Evolutionary conservation across 805 yeast species (phyloP), one percentile per base, ranked within the genome.

Genomic region (Zygosaccharomyces pseudorouxii): DNA sequence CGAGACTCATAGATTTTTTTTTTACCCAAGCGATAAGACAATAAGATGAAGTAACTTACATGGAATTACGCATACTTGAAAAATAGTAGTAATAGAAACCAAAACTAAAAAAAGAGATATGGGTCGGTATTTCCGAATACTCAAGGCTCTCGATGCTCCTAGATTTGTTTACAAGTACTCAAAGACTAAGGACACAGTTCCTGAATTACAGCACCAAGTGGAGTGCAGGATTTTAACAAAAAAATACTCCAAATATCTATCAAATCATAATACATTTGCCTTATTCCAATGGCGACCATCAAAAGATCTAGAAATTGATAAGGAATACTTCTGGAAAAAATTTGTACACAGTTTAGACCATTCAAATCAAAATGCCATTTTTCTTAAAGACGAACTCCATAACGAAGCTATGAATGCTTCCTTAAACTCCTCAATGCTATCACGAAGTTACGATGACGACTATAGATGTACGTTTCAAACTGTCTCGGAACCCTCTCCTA

Each of bases 201-300:
- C 43, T 11, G n/a, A 36, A 12, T 29, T 46, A 10, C 46, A 46
- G 18, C 27, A 29, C 18, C 41, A 31, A 31, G 22, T 50, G 33
- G 50, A 27, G 12, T 27, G 38, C 20, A 40, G 20, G 4, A 22
- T 35, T 22, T 27, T 37, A 16, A 37, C 50, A 3, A 33, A 25
- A 19, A 49, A 47, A 31, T 57, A 56, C 35, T 36, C 37, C 18
- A 39, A 45, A 33, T 52, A 41, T 22, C 42, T 56, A 16, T 23
- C 45, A 3, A 22, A 22, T 3, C 46, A 56, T 47, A 55, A 53
- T 42, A 39, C 50, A 8, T 52, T 59, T 44, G 50, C 48, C 14
- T 30, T 59, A 2, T 57, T 52, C 33, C 55, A 48, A 20, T 55
- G 56, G 56, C 30, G 20, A 22, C 22, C 38, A 8, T 30, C 28